phyloP scores from a whole-genome alignment of 805 yeast genomes.

The Kuraishia cidri region DNA sequence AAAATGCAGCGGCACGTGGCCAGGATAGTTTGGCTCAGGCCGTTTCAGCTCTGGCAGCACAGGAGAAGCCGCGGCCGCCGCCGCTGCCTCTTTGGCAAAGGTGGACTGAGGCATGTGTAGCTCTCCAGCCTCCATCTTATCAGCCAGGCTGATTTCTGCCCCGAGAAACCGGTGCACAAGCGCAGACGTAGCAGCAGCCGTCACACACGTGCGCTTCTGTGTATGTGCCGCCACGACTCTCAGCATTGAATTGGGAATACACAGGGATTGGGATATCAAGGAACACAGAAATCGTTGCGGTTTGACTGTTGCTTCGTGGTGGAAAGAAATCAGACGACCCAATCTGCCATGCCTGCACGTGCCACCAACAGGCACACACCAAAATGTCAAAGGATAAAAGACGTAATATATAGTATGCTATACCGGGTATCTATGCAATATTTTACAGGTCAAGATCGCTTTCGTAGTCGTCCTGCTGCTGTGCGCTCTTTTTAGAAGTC shows the following conservation, averaged over 20 bases:
- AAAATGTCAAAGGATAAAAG: too few relatives aligned
- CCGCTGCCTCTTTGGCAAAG: constrained; percentile 19
- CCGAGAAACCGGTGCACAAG: constrained; percentile 11
- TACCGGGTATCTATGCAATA: not conserved
- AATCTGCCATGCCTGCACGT: too few relatives aligned
- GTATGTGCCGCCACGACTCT: too few relatives aligned
- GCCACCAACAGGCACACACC: too few relatives aligned
- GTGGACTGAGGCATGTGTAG: constrained; percentile 26
- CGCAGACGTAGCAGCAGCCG: too few relatives aligned
- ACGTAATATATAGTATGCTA: too few relatives aligned
- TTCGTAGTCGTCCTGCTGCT: constrained; percentile 18
- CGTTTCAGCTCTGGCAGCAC: constrained; percentile 24
- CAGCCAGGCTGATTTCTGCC: constrained; percentile 45
- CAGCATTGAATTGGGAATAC: too few relatives aligned
- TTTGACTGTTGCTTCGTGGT: too few relatives aligned
- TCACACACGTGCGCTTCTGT: too few relatives aligned
- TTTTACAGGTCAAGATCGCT: constrained; percentile 27
- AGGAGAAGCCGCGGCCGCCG: not conserved
- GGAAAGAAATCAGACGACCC: too few relatives aligned
- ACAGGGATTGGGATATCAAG: too few relatives aligned
- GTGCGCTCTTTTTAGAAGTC: constrained; percentile 5
- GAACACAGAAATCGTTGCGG: too few relatives aligned
- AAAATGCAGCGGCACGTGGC: constrained; percentile 66
- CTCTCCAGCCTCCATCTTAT: constrained; percentile 46
- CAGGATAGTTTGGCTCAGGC: constrained; percentile 46